A percentile compares a stretch with the other conserved stretches of the same genome.
Evolutionary conservation across 352 stramenopile species (phyloP).

Genomic region (Globisporangium yorkense): DNA sequence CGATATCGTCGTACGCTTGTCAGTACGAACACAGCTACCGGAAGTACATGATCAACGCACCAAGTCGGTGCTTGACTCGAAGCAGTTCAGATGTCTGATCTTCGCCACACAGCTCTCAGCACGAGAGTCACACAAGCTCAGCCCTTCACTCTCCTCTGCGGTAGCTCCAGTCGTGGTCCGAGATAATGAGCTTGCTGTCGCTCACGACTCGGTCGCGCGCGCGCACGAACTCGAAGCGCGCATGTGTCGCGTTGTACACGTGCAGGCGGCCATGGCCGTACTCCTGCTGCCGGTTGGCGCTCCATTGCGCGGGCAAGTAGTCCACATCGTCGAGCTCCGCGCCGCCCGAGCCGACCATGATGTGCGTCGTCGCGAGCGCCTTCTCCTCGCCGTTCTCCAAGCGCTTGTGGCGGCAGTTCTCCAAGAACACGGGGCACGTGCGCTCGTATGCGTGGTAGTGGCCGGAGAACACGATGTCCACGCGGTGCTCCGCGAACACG

Average conservation of each 20-base stretch:
- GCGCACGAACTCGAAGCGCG: constrained; percentile 33
- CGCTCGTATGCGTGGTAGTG: constrained; percentile 28
- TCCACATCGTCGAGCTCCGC: constrained; percentile 29
- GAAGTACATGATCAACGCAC: not conserved
- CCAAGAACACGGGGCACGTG: constrained; percentile 22
- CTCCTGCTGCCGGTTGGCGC: constrained; percentile 18
- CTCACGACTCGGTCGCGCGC: constrained; percentile 19
- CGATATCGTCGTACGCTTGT: not conserved
- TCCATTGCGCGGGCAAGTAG: constrained; percentile 20
- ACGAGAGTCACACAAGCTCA: not conserved
- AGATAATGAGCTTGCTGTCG: constrained; percentile 31
- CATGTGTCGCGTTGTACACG: constrained; percentile 31
- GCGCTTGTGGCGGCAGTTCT: constrained; percentile 12
- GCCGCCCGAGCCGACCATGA: constrained; percentile 44
- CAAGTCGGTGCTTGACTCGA: not conserved
- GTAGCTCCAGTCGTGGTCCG: constrained; percentile 26
- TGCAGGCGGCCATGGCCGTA: constrained; percentile 37
- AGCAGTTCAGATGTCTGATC: not conserved
- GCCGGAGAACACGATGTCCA: constrained; percentile 23
- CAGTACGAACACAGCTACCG: not conserved
- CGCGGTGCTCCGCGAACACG: constrained; percentile 16
- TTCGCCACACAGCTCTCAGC: not conserved
- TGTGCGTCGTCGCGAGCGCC: constrained; percentile 21
- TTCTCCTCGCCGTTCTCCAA: constrained; percentile 6
- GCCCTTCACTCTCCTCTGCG: constrained; percentile 8